phyloP scores from a whole-genome alignment of 2,329 filamentous ascomycete genomes.

The Ceratocystis papillata region DNA sequence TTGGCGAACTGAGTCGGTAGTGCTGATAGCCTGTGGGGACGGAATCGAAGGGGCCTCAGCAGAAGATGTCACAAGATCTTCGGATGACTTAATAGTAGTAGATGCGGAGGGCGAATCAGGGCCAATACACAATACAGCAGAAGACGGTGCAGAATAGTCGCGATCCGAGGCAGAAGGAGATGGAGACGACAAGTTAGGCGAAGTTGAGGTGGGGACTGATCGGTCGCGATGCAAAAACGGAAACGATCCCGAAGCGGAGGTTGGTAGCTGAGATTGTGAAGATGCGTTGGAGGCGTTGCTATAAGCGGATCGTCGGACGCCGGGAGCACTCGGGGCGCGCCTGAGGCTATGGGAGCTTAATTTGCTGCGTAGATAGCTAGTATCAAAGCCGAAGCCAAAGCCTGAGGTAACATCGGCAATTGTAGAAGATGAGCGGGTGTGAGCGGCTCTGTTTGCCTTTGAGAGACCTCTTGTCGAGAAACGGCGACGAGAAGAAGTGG shows the following conservation, averaged over 20 bases:
- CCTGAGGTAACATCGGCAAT: constrained; percentile 37
- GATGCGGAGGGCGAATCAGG: constrained; percentile 8
- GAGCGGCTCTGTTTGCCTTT: constrained; percentile 28
- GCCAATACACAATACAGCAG: constrained; percentile 19
- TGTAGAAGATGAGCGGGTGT: constrained; percentile 23
- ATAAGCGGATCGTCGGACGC: constrained; percentile 22
- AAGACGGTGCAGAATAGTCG: constrained; percentile 23
- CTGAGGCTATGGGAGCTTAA: constrained; percentile 53
- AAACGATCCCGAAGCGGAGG: constrained; percentile 27
- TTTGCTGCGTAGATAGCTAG: constrained; percentile 49
- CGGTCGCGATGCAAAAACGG: constrained; percentile 24
- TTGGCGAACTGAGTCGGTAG: background rate
- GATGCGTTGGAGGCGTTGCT: constrained; percentile 34
- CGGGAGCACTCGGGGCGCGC: constrained; percentile 50
- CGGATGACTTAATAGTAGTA: constrained; percentile 10
- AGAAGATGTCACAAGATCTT: constrained; percentile 19
- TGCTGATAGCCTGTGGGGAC: background rate
- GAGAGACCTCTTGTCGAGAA: constrained; percentile 45
- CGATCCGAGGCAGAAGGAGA: constrained; percentile 22
- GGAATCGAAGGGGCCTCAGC: constrained; percentile 15
- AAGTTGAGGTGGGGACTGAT: constrained; percentile 8
- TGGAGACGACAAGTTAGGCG: constrained; percentile 18
- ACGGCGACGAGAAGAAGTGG: constrained; percentile 46
- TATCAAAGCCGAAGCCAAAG: constrained; percentile 43
- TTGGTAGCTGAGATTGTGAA: constrained; percentile 25